These are phyloP conservation scores for Fusarium pseudograminearum DNA, from an alignment of 2,329 filamentous ascomycete genomes.

Conservation along the genomic window DNA sequence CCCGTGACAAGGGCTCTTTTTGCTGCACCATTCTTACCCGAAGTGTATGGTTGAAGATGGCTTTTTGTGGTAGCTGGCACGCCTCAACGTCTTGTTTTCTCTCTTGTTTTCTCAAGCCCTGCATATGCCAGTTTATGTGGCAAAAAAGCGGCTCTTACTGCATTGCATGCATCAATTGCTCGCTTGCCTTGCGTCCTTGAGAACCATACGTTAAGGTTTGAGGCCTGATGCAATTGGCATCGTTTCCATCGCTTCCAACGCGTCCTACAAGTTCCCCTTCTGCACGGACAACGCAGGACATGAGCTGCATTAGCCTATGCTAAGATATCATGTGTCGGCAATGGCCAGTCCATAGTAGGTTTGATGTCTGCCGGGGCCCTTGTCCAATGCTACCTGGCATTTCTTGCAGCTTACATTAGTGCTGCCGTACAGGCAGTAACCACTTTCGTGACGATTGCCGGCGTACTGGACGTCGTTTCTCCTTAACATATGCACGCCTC, in stretches of 20 bases:
- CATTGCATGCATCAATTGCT: constrained; percentile 32
- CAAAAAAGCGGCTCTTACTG: constrained; percentile 45
- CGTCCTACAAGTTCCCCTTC: constrained; percentile 2
- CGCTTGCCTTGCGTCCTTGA: constrained; percentile 5
- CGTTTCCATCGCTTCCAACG: neutral
- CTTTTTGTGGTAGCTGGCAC: constrained; percentile 18
- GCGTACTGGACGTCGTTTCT: constrained; percentile 4
- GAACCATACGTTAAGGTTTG: constrained; percentile 5
- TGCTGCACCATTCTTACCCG: constrained; percentile 16
- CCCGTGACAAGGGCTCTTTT: constrained; percentile 35
- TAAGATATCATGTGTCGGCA: constrained; percentile 29
- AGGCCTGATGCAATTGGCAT: neutral
- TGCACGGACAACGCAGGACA: constrained; percentile 18
- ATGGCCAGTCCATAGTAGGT: constrained; percentile 27
- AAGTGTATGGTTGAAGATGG: constrained; percentile 20
- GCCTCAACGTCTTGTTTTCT: constrained; percentile 38
- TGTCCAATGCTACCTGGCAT: constrained; percentile 33
- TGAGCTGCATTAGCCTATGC: constrained; percentile 15
- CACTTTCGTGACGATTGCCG: constrained; percentile 20
- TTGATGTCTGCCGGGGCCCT: constrained; percentile 34
- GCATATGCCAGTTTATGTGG: constrained; percentile 47
- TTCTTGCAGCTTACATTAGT: constrained; percentile 45
- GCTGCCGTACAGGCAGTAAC: constrained; percentile 15
- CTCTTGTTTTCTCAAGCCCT: constrained; percentile 40
- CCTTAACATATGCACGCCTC: neutral